A percentile compares a stretch with the other conserved stretches of the same genome.
These are phyloP conservation scores for Diplodia mutila DNA, from an alignment of 2,329 filamentous ascomycete genomes.

Conservation along the genomic window DNA sequence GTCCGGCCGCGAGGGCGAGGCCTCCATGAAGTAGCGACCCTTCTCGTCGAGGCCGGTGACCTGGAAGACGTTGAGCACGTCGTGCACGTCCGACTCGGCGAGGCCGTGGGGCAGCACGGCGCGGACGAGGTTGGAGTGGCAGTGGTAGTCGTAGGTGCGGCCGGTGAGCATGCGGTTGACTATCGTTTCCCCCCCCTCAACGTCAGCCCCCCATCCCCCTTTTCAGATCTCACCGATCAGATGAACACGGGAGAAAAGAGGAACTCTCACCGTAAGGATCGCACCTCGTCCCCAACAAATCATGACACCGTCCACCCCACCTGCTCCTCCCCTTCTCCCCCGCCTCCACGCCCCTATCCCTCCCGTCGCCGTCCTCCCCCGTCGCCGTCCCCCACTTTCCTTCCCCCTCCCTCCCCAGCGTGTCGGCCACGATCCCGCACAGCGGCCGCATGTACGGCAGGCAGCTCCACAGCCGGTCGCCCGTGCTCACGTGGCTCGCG, in stretches of 20 bases:
- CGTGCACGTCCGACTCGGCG: conserved; percentile 75
- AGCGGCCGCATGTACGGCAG: conserved; percentile 77
- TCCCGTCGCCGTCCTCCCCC: neutral
- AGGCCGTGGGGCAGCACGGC: conserved; percentile 71
- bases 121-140: conserved; percentile 78
- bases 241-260: no score
- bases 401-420: conserved; percentile 57
- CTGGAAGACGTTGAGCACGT: conserved; percentile 86
- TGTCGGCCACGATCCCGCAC: conserved; percentile 69
- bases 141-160: conserved; percentile 78
- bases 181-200: conserved; percentile 24
- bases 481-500: conserved; percentile 70
- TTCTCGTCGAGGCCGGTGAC: conserved; percentile 75
- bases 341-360: neutral
- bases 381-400: conserved; percentile 51
- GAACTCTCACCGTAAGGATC: conserved; percentile 68
- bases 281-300: conserved; percentile 80
- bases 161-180: conserved; percentile 74
- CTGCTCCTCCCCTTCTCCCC: conserved; percentile 59
- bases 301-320: conserved; percentile 72
- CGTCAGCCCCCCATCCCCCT: neutral
- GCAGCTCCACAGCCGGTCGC: conserved; percentile 77
- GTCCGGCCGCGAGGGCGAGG: conserved; percentile 36
- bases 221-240: no score
- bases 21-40: conserved; percentile 74